These are phyloP conservation scores for Polytrichum formosum DNA, from an alignment of 225 moss, liverwort and hornwort genomes.

Conservation along the genomic window DNA sequence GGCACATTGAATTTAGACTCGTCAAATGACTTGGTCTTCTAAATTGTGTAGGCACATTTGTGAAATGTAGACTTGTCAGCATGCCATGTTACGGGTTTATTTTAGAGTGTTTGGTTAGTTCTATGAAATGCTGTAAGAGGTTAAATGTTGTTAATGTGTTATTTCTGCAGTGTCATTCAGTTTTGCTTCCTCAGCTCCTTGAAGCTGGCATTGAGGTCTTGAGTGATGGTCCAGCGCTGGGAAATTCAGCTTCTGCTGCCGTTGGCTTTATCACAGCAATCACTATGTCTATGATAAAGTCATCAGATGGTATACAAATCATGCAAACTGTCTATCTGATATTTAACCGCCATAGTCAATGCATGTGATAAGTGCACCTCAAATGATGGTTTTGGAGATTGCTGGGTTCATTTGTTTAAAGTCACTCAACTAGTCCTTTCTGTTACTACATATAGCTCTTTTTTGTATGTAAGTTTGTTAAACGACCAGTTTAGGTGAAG, in stretches of 20 bases:
- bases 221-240: constrained; percentile 47
- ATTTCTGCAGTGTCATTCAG: constrained; percentile 51
- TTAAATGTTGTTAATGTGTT: constrained; percentile 7
- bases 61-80: not conserved
- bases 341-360: not conserved
- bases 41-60: not conserved
- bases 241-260: constrained; percentile 48
- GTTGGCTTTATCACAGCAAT: constrained; percentile 62
- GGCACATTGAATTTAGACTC: not conserved
- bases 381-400: too few species aligned
- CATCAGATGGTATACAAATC: constrained; percentile 29
- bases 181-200: constrained; percentile 80
- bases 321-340: not conserved
- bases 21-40: not conserved
- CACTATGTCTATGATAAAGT: constrained; percentile 37
- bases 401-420: too few species aligned
- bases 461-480: too few species aligned
- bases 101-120: not conserved
- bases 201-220: constrained; percentile 81
- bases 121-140: not conserved
- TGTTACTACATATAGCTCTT: too few species aligned
- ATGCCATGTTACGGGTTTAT: not conserved
- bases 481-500: too few species aligned
- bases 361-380: too few species aligned
- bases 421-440: too few species aligned